Conservation (phyloP, 805 yeast species). For the Candida awuae region DNA sequence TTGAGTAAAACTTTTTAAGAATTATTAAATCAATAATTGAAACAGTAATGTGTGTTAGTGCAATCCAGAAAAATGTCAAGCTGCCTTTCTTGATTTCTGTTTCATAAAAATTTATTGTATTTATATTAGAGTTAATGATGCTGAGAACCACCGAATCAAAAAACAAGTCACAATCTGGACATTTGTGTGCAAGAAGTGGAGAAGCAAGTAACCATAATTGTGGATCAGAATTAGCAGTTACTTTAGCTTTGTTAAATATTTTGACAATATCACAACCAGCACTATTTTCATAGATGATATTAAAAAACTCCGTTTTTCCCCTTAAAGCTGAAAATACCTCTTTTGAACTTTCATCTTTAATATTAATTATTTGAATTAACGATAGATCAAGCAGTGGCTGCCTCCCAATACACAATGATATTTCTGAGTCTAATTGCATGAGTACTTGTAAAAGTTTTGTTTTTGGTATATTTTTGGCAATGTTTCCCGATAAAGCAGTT, state of each 20-base stretch:
- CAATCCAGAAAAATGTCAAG: slow-evolving; percentile 1
- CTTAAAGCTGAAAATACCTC: not conserved
- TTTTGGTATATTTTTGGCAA: slow-evolving; percentile 8
- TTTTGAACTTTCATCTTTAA: slow-evolving; percentile 1
- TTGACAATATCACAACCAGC: slow-evolving; percentile 9
- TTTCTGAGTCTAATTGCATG: slow-evolving; percentile 8
- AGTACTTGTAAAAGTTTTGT: slow-evolving; percentile 10
- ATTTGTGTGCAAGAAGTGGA: slow-evolving; percentile 13
- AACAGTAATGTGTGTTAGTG: slow-evolving; percentile 1
- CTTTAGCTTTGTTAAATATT: not conserved
- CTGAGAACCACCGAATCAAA: not conserved
- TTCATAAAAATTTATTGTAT: not conserved
- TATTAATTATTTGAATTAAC: slow-evolving; percentile 4
- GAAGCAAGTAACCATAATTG: slow-evolving; percentile 11
- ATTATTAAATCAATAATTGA: not conserved
- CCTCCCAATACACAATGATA: slow-evolving; percentile 12
- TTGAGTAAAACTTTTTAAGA: not conserved
- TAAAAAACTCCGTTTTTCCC: slow-evolving; percentile 6
- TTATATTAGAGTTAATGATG: not conserved
- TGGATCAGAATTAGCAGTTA: not conserved
- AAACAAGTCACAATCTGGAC: slow-evolving; percentile 7
- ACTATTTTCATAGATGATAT: slow-evolving; percentile 3
- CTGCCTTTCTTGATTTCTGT: not conserved
- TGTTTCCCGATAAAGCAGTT: slow-evolving; percentile 10
- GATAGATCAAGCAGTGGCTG: slow-evolving; percentile 11